Evolutionary conservation across 441 rosid species (phyloP).

Genomic region (Gossypium lobatum): DNA sequence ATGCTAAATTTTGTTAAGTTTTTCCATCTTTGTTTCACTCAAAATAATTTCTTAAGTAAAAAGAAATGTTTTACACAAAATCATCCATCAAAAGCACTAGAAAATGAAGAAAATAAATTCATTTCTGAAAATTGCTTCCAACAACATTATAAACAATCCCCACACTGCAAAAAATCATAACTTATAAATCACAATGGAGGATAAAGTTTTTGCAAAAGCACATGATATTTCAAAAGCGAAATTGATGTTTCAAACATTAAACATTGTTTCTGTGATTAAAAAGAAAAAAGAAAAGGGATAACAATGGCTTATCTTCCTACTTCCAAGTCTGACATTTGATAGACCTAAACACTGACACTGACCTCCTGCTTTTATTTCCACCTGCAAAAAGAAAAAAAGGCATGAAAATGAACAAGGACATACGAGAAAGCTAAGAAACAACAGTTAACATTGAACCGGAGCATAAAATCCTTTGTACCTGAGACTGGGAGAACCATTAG

Average conservation of each 20-base stretch:
- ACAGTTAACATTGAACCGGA: not conserved
- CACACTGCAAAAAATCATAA: not conserved
- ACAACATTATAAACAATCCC: not conserved
- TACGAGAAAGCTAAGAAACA: not conserved
- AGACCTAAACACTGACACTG: not conserved
- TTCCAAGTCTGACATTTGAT: not conserved
- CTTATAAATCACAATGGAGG: not conserved
- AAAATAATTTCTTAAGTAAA: too few species aligned
- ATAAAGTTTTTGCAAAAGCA: not conserved
- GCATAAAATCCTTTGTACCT: not conserved
- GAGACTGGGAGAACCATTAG: not conserved
- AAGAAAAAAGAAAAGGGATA: not conserved
- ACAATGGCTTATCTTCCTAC: not conserved
- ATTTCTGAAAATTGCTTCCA: not conserved
- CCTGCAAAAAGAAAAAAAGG: not conserved
- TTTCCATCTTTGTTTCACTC: too few species aligned
- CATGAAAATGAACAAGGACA: not conserved
- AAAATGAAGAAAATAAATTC: too few species aligned
- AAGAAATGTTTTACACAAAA: too few species aligned
- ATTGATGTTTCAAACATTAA: slow-evolving; percentile 2
- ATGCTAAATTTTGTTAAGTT: too few species aligned
- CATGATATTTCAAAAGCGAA: not conserved
- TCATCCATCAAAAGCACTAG: not conserved
- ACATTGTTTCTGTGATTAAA: not conserved
- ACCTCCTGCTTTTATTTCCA: not conserved